These are phyloP conservation scores for Colletotrichum brevisporum DNA, from an alignment of 2,329 filamentous ascomycete genomes.

Conservation along the genomic window DNA sequence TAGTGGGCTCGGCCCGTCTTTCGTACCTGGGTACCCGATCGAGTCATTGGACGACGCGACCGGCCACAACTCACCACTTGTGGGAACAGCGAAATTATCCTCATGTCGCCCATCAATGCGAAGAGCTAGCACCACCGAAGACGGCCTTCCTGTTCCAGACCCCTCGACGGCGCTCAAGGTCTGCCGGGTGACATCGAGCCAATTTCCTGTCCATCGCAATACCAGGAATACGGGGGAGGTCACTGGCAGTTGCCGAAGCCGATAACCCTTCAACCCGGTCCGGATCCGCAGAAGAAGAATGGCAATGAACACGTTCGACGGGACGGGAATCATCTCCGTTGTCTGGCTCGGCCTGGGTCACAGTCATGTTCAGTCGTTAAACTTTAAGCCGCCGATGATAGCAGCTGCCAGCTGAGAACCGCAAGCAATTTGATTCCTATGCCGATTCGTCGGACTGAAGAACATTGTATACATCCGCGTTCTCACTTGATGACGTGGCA, in stretches of 20 bases:
- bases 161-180: background rate
- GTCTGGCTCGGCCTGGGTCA: constrained; percentile 5
- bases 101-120: constrained; percentile 39
- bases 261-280: constrained; percentile 1
- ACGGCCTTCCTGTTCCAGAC: constrained; percentile 23
- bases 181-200: background rate
- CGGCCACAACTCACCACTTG: constrained; percentile 26
- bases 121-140: constrained; percentile 2
- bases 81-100: constrained; percentile 36
- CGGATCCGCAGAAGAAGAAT: background rate
- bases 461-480: too few species aligned
- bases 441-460: too few species aligned
- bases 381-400: background rate
- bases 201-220: background rate
- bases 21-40: constrained; percentile 14
- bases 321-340: constrained; percentile 8
- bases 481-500: too few species aligned
- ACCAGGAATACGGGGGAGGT: background rate
- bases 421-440: background rate
- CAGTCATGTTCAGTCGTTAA: constrained; percentile 5
- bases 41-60: constrained; percentile 31
- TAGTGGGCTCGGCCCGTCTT: constrained; percentile 35
- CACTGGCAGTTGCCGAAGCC: constrained; percentile 4
- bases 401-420: too few species aligned
- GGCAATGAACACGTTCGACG: constrained; percentile 1